A percentile compares a stretch with the other conserved stretches of the same genome.
phyloP scores from a whole-genome alignment of 2,329 filamentous ascomycete species.

The Alternaria dauci region DNA sequence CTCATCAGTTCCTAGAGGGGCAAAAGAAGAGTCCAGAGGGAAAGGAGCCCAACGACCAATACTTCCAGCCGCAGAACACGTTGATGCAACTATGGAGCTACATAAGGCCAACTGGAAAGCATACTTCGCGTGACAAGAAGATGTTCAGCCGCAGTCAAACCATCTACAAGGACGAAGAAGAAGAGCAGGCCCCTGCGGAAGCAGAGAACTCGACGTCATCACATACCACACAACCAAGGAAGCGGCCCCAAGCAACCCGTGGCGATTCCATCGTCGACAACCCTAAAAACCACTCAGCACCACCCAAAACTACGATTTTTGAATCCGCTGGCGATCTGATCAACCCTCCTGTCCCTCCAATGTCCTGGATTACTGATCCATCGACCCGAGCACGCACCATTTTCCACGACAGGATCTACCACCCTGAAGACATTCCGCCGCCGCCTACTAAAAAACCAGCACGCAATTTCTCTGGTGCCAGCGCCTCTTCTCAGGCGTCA shows the following conservation, averaged over 20 bases:
- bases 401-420: slow-evolving; percentile 95
- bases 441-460: slow-evolving; percentile 64
- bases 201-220: slow-evolving; percentile 24
- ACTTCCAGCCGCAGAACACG: slow-evolving; percentile 51
- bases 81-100: slow-evolving; percentile 71
- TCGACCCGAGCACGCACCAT: slow-evolving; percentile 84
- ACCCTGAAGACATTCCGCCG: slow-evolving; percentile 89
- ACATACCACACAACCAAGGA: slow-evolving; percentile 29
- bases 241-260: slow-evolving; percentile 56
- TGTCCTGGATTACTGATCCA: slow-evolving; percentile 85
- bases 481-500: slow-evolving; percentile 34
- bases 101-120: slow-evolving; percentile 71
- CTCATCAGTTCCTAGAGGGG: slow-evolving; percentile 43
- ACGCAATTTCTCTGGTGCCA: slow-evolving; percentile 51
- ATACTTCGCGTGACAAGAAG: slow-evolving; percentile 73
- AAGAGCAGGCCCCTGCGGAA: slow-evolving; percentile 13
- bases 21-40: slow-evolving; percentile 35
- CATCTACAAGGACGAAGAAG: slow-evolving; percentile 34
- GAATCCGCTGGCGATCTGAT: slow-evolving; percentile 93
- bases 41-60: slow-evolving; percentile 23
- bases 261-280: slow-evolving; percentile 62
- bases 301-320: slow-evolving; percentile 90
- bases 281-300: slow-evolving; percentile 65
- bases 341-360: slow-evolving; percentile 84
- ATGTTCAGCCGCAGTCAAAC: slow-evolving; percentile 55